Evolutionary conservation across 2,329 filamentous ascomycete species (phyloP), one percentile per base, ranked within the genome.

Genomic region (Xylaria arbuscula): DNA sequence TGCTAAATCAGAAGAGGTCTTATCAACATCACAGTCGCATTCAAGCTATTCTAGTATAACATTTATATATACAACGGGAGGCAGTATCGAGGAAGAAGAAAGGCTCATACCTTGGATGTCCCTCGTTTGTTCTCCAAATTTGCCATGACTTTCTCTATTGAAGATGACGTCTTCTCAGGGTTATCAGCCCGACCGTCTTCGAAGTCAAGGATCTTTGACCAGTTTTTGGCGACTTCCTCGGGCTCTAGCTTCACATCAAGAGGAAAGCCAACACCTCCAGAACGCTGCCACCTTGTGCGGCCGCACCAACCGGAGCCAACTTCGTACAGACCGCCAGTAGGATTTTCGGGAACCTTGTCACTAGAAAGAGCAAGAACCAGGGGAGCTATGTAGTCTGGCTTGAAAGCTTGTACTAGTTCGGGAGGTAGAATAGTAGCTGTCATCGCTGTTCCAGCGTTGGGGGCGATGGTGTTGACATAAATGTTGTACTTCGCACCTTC

Each of bases 401-500:
- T 99, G 87, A 99, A 97, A 54, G 96, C 95, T 85, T 98, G 94
- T 19, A 99, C 94, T 84, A 98, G 90, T 85, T 99, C 96, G 83
- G 97, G 94, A 36, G 96, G 96, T 86, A 99, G 88, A 80, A 99
- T 93, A 59, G 93, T 95, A 74, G 90, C 89, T 64, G 96, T 99
- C 93, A 99, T 96, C 79, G 91, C 90, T 53, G 96, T 99, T 75
- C 96, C 96, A 47, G 96, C 96, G 78, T 98, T 99, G 74, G 96
- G 96, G 28, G 96, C 96, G 77, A 99, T 98, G 67, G 94, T 97
- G 87, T 99, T 99, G 81, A 97, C 93, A 76, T 90, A 94, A 81
- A 99, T 98, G 86, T 98, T 97, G 87, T 99, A 94, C 86, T 98
- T 98, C 78, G 88, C 88, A 76, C 96, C 96, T 83, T 99, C 96